These are phyloP conservation scores for Ophiocordyceps robertsii DNA, from an alignment of 2,329 filamentous ascomycete genomes.

Conservation along the genomic window DNA sequence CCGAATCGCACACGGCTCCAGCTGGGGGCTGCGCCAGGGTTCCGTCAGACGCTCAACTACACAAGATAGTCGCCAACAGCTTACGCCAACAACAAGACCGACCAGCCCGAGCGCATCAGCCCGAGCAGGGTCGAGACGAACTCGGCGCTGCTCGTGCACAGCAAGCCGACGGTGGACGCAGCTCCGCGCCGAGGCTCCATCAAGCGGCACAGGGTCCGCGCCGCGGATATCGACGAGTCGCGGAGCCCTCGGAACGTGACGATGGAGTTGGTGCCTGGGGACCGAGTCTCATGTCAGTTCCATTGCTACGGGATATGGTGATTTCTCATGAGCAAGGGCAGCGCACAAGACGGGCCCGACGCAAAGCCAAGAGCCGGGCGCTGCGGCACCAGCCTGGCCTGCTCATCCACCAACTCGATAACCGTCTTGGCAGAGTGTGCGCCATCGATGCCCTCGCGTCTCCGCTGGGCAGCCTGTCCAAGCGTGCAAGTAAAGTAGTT, in stretches of 20 bases:
- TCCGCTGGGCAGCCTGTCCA: slow-evolving; percentile 33
- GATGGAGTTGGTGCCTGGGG: not conserved
- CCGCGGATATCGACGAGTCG: not conserved
- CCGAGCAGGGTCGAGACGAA: slow-evolving; percentile 49
- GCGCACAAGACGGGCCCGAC: not conserved
- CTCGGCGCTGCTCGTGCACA: slow-evolving; percentile 41
- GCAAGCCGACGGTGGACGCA: slow-evolving; percentile 23
- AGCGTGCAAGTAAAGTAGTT: slow-evolving; percentile 51
- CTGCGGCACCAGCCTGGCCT: slow-evolving; percentile 23
- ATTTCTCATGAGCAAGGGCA: not conserved
- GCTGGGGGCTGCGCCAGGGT: slow-evolving; percentile 24
- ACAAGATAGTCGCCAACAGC: slow-evolving; percentile 1
- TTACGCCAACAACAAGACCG: slow-evolving; percentile 43
- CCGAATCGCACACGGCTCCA: slow-evolving; percentile 29
- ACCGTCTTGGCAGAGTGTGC: slow-evolving; percentile 29
- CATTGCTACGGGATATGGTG: too few relatives aligned
- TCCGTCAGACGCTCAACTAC: not conserved
- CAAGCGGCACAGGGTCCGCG: not conserved
- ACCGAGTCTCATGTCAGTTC: not conserved
- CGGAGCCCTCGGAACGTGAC: not conserved
- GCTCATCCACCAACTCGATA: slow-evolving; percentile 33
- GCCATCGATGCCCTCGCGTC: slow-evolving; percentile 6
- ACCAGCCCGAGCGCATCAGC: slow-evolving; percentile 39
- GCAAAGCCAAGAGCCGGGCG: slow-evolving; percentile 37
- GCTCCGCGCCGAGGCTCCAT: not conserved